phyloP scores from a whole-genome alignment of 495 filamentous ascomycete genomes.

The Beverwykella pulmonaria region DNA sequence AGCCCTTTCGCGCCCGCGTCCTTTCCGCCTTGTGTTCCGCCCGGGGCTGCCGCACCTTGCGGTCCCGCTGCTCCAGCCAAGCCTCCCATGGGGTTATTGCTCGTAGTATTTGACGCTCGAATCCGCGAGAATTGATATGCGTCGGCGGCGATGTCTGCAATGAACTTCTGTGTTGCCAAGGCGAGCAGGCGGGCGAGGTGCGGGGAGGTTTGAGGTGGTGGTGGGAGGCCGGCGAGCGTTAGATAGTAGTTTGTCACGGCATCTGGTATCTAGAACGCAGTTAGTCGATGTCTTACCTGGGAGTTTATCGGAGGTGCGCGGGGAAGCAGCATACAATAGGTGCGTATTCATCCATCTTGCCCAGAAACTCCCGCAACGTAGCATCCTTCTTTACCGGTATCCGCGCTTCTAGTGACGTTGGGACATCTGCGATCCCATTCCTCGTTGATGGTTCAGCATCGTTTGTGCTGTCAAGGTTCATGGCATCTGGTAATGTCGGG shows the following conservation, averaged over 20 bases:
- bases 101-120: slow-evolving; percentile 78
- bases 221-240: slow-evolving; percentile 88
- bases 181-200: slow-evolving; percentile 91
- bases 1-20: slow-evolving; percentile 51
- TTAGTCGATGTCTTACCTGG: slow-evolving; percentile 31
- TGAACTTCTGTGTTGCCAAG: slow-evolving; percentile 95
- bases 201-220: slow-evolving; percentile 80
- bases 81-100: slow-evolving; percentile 86
- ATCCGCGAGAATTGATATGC: slow-evolving; percentile 97
- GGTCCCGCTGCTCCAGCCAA: slow-evolving; percentile 69
- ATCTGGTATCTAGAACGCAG: slow-evolving; percentile 77
- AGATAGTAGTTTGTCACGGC: slow-evolving; percentile 98
- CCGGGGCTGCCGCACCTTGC: slow-evolving; percentile 55
- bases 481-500: slow-evolving; percentile 34
- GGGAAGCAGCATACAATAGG: slow-evolving; percentile 72
- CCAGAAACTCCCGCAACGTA: slow-evolving; percentile 83
- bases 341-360: slow-evolving; percentile 98
- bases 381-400: slow-evolving; percentile 83
- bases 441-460: slow-evolving; percentile 28
- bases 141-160: slow-evolving; percentile 95
- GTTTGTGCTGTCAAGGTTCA: slow-evolving; percentile 40
- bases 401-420: slow-evolving; percentile 44
- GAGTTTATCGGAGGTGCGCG: not conserved
- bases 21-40: slow-evolving; percentile 55
- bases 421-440: slow-evolving; percentile 26